Conservation (phyloP, 208 protist genomes). For the Novymonas esmeraldas region DNA sequence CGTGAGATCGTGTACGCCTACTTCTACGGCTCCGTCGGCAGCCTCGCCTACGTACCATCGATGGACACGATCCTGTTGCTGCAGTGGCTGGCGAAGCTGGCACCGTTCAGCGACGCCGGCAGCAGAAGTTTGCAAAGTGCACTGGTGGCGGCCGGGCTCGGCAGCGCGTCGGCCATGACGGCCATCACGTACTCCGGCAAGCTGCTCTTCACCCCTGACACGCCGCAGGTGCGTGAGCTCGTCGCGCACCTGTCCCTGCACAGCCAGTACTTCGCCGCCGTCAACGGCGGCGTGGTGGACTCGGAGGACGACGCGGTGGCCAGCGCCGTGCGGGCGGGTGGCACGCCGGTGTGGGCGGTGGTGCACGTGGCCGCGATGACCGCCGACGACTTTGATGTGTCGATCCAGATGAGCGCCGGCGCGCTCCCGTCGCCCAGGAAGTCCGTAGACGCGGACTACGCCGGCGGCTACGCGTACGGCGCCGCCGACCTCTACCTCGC, state of each 20-base stretch:
- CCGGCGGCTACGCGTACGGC: constrained; percentile 45
- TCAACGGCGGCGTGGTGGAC: constrained; percentile 69
- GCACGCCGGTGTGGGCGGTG: no score
- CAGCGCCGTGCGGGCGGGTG: constrained; percentile 35
- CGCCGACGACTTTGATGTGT: constrained; percentile 54
- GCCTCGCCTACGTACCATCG: constrained; percentile 32
- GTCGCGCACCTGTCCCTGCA: constrained; percentile 35
- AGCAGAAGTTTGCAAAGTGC: constrained; percentile 26
- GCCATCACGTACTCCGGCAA: constrained; percentile 54
- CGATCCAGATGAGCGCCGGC: constrained; percentile 53
- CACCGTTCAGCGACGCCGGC: constrained; percentile 15
- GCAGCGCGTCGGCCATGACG: constrained; percentile 40
- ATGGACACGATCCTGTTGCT: constrained; percentile 58
- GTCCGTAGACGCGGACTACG: constrained; percentile 39
- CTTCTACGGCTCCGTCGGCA: constrained; percentile 23
- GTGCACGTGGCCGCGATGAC: constrained; percentile 37
- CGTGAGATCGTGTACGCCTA: constrained; percentile 19
- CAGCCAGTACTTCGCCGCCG: constrained; percentile 45
- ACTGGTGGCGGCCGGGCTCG: constrained; percentile 32
- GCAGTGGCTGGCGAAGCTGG: constrained; percentile 68
- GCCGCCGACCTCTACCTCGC: constrained; percentile 68
- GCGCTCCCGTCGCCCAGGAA: constrained; percentile 44
- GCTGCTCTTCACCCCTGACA: constrained; percentile 61
- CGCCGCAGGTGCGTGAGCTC: constrained; percentile 37
- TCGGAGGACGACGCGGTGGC: constrained; percentile 53